Conservation (phyloP, 2,329 filamentous ascomycete genomes). For the Stromatinia cepivora region DNA sequence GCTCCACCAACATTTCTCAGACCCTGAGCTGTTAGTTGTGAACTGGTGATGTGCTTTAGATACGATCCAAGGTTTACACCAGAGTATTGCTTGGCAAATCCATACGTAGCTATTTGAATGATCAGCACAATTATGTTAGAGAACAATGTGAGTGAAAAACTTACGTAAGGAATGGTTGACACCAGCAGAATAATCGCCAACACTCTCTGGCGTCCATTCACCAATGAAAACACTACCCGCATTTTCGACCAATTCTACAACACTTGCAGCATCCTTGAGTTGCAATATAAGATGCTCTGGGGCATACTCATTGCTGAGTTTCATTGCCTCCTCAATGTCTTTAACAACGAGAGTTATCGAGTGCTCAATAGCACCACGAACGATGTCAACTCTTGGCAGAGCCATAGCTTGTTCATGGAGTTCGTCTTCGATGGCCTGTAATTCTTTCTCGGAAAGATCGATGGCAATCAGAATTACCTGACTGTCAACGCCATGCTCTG, state of each 20-base stretch:
- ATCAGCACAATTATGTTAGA: background rate
- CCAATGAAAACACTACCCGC: conserved; percentile 96
- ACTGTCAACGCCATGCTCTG: conserved; percentile 94
- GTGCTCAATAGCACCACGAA: conserved; percentile 85
- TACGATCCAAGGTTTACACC: conserved; percentile 96
- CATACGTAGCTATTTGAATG: conserved; percentile 74
- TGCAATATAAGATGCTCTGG: conserved; percentile 97
- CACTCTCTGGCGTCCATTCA: conserved; percentile 94
- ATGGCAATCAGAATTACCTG: conserved; percentile 92
- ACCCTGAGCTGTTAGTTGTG: conserved; percentile 82
- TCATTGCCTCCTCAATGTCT: conserved; percentile 71
- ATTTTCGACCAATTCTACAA: conserved; percentile 81
- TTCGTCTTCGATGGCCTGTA: conserved; percentile 86
- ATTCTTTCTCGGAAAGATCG: conserved; percentile 69
- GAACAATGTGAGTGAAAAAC: conserved; percentile 44
- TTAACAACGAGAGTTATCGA: conserved; percentile 81
- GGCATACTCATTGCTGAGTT: conserved; percentile 88
- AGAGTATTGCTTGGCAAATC: conserved; percentile 97
- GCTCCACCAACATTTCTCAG: conserved; percentile 81
- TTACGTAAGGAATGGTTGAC: conserved; percentile 97
- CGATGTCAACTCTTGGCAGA: conserved; percentile 88
- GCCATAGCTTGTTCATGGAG: conserved; percentile 83
- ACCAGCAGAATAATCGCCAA: conserved; percentile 96
- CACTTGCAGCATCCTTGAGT: conserved; percentile 70
- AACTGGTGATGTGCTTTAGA: conserved; percentile 96